Conservation (phyloP, 2,329 filamentous ascomycete genomes). For the Trichophyton verrucosum region DNA sequence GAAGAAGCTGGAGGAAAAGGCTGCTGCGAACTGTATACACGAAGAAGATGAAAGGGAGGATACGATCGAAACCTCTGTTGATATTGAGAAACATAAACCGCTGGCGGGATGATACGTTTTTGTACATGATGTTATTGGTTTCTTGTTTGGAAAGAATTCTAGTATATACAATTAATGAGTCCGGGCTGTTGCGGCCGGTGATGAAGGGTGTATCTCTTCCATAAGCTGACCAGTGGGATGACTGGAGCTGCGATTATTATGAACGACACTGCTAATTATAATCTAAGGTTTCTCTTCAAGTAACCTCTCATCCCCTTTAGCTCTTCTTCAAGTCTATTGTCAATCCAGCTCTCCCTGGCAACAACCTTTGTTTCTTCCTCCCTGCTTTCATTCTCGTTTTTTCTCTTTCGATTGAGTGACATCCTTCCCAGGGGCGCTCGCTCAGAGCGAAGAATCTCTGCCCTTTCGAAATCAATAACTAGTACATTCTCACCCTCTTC, state of each 20-base stretch:
- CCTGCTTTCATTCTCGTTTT: background rate
- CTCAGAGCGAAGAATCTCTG: background rate
- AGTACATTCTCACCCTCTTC: slow-evolving; percentile 8
- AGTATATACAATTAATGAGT: too few relatives aligned
- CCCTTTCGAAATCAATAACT: slow-evolving; percentile 12
- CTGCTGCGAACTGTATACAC: slow-evolving; percentile 5
- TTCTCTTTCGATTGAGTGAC: background rate
- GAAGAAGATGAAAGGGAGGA: background rate
- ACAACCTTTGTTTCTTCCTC: too few relatives aligned
- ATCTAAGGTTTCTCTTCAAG: too few relatives aligned
- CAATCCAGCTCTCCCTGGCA: too few relatives aligned
- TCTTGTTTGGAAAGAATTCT: background rate
- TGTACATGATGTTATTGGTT: background rate
- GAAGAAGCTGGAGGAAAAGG: slow-evolving; percentile 23
- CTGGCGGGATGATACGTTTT: background rate
- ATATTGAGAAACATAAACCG: background rate
- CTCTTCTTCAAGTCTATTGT: too few relatives aligned
- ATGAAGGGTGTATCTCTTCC: too few relatives aligned
- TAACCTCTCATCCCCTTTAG: too few relatives aligned
- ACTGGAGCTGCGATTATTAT: too few relatives aligned
- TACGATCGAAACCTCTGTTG: background rate
- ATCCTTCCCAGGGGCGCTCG: background rate
- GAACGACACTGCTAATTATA: too few relatives aligned
- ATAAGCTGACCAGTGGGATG: too few relatives aligned
- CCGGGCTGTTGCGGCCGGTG: too few relatives aligned